phyloP scores from a whole-genome alignment of 352 stramenopile species.

The Pythium guiyangense region DNA sequence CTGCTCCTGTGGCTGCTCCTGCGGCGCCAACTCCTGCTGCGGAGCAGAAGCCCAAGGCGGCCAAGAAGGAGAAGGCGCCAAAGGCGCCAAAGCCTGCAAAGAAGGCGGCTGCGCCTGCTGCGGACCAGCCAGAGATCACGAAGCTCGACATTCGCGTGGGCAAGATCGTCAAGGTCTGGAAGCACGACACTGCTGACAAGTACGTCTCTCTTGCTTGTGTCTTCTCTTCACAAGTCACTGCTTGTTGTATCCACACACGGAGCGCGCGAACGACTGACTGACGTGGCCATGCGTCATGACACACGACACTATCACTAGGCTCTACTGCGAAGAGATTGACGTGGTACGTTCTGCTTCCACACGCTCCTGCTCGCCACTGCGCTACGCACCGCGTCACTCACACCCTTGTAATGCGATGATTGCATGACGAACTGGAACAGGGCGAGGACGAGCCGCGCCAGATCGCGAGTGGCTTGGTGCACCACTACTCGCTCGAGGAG shows the following conservation, averaged over 20 bases:
- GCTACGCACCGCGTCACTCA: no score
- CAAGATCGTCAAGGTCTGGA: slow-evolving; percentile 90
- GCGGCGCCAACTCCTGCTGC: slow-evolving; percentile 6
- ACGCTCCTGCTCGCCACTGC: neutral
- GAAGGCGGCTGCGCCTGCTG: slow-evolving; percentile 20
- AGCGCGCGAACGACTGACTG: neutral
- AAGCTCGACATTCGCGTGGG: slow-evolving; percentile 92
- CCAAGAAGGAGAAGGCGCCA: slow-evolving; percentile 26
- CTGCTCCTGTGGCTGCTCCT: neutral
- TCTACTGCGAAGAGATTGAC: slow-evolving; percentile 92
- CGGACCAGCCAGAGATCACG: slow-evolving; percentile 83
- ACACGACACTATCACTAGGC: slow-evolving; percentile 15
- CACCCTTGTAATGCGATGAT: neutral
- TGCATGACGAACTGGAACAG: slow-evolving; percentile 1
- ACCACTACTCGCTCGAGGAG: slow-evolving; percentile 85
- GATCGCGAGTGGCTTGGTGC: slow-evolving; percentile 84
- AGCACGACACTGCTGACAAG: slow-evolving; percentile 89
- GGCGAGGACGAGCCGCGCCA: slow-evolving; percentile 81
- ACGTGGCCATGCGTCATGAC: neutral
- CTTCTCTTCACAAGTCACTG: neutral
- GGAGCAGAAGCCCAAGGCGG: slow-evolving; percentile 26
- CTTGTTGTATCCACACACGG: neutral
- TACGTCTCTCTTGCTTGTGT: slow-evolving; percentile 13
- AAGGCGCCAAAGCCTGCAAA: slow-evolving; percentile 46
- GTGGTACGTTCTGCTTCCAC: slow-evolving; percentile 30